These are phyloP conservation scores for Gossypium armourianum DNA, from an alignment of 441 rosid genomes.

Conservation along the genomic window DNA sequence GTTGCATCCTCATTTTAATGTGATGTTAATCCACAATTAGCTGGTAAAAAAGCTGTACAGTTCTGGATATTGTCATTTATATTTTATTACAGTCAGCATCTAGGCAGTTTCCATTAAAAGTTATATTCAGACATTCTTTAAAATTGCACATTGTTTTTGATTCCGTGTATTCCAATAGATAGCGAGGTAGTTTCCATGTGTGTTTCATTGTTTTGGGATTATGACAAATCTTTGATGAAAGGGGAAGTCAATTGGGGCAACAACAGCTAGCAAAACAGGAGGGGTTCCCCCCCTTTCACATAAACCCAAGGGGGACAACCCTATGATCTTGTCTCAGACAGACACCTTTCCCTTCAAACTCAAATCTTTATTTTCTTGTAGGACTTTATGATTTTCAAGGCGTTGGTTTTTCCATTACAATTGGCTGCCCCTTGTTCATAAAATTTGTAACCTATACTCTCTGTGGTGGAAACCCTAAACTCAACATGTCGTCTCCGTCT, in stretches of 20 bases:
- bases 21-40: neutral
- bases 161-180: neutral
- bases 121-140: neutral
- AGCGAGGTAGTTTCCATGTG: neutral
- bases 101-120: neutral
- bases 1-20: neutral
- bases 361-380: neutral
- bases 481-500: neutral
- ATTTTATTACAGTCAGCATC: neutral
- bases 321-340: slow-evolving; percentile 17
- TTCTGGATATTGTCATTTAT: neutral
- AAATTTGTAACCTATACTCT: neutral
- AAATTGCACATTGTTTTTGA: neutral
- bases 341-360: slow-evolving; percentile 8
- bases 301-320: slow-evolving; percentile 11
- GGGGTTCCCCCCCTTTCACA: neutral
- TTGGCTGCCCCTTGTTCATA: neutral
- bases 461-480: neutral
- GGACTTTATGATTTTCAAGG: neutral
- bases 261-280: slow-evolving; percentile 14
- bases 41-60: neutral
- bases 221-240: neutral
- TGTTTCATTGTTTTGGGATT: neutral
- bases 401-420: neutral
- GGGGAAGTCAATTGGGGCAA: neutral